Percentiles rank a stretch among this genome's conserved stretches.
Evolutionary conservation across 352 stramenopile species (phyloP).

Genomic region (Phytophthora idaei): DNA sequence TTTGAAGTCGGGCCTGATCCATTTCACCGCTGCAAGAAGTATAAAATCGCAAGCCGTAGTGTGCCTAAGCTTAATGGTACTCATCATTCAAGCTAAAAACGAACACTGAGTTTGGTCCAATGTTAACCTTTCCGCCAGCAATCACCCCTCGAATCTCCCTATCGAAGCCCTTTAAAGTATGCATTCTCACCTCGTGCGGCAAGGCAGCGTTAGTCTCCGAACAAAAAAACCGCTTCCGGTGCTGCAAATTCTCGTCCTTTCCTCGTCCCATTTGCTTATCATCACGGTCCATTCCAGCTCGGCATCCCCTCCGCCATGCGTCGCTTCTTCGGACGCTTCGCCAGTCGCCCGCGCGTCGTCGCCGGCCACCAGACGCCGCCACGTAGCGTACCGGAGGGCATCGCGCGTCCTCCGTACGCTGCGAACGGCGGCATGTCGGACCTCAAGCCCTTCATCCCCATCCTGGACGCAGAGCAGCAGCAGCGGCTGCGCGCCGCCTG

Average conservation of each 20-base stretch:
- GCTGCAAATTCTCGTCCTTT: constrained; percentile 1
- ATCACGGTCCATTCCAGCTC: not conserved
- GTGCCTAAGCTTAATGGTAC: too few relatives aligned
- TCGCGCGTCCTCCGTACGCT: constrained; percentile 70
- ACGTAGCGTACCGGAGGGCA: constrained; percentile 55
- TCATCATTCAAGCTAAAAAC: too few relatives aligned
- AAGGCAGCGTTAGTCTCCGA: too few relatives aligned
- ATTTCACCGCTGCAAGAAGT: too few relatives aligned
- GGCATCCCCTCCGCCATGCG: constrained; percentile 19
- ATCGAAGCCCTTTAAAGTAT: too few relatives aligned
- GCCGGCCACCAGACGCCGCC: constrained; percentile 55
- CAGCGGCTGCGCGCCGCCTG: constrained; percentile 71
- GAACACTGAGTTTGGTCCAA: too few relatives aligned
- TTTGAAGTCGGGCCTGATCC: too few relatives aligned
- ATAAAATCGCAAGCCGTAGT: too few relatives aligned
- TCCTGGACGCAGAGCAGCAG: constrained; percentile 74
- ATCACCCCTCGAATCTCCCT: too few relatives aligned
- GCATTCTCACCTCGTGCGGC: too few relatives aligned
- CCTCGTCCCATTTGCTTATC: constrained; percentile 3
- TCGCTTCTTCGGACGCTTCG: constrained; percentile 41
- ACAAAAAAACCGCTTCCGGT: too few relatives aligned
- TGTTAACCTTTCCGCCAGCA: too few relatives aligned
- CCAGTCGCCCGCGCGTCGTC: constrained; percentile 46
- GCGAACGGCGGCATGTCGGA: constrained; percentile 66
- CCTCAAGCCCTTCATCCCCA: constrained; percentile 77